Evolutionary conservation across 257 asterid genomes (phyloP).

Genomic region (Solanum medicagineum): DNA sequence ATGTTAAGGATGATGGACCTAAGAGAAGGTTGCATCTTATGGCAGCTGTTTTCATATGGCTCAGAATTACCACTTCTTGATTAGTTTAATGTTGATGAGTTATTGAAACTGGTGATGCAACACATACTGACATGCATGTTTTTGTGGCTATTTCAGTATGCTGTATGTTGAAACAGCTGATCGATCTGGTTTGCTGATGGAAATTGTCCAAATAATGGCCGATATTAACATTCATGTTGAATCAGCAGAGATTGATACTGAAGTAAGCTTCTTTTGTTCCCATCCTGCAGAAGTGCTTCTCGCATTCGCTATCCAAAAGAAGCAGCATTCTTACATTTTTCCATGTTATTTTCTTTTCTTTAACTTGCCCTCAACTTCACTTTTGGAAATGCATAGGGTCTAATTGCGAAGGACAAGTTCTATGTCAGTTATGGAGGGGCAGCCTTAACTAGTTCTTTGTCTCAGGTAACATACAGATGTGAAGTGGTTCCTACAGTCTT

Average conservation of each 20-base stretch:
- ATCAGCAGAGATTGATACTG: constrained; percentile 96
- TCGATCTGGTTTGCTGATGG: constrained; percentile 82
- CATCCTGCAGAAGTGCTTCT: background rate
- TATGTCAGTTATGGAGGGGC: constrained; percentile 92
- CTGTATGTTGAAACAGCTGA: constrained; percentile 88
- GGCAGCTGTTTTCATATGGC: background rate
- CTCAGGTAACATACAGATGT: constrained; percentile 55
- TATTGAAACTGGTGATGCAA: background rate
- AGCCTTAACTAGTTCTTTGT: constrained; percentile 77
- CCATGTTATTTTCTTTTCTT: background rate
- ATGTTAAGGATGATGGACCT: constrained; percentile 84
- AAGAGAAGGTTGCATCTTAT: constrained; percentile 46
- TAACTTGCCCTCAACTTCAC: background rate
- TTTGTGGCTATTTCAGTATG: constrained; percentile 50
- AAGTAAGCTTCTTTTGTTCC: constrained; percentile 28
- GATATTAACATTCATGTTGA: constrained; percentile 72
- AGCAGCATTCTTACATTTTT: background rate
- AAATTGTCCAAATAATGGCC: constrained; percentile 67
- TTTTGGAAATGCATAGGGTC: constrained; percentile 39
- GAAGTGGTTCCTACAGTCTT: background rate
- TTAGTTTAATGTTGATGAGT: background rate
- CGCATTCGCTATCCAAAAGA: background rate
- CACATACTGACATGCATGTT: background rate
- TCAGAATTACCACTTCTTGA: background rate
- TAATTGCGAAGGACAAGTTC: constrained; percentile 89